These are phyloP conservation scores for Marasmius sp. DNA, from an alignment of 1,284 basidiomycete species.

Conservation along the genomic window DNA sequence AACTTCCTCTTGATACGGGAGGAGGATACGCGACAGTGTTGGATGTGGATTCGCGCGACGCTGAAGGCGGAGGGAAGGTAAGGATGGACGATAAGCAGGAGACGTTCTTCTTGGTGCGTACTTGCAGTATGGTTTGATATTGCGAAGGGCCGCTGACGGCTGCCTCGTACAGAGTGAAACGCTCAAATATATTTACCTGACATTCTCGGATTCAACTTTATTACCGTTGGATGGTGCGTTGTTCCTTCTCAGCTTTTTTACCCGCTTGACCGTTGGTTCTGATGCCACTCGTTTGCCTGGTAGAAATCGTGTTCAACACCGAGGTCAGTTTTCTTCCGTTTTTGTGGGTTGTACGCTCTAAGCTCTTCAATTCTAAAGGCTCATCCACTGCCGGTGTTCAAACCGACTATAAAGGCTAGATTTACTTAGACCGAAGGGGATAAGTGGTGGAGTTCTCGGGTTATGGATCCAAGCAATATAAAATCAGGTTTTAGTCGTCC, in stretches of 20 bases:
- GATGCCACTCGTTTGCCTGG: background rate
- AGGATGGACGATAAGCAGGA: conserved; percentile 72
- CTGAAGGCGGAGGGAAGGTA: conserved; percentile 29
- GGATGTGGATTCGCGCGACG: conserved; percentile 51
- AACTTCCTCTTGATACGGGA: conserved; percentile 33
- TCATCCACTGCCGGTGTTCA: conserved; percentile 28
- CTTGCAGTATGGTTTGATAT: background rate
- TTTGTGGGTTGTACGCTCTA: background rate
- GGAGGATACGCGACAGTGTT: conserved; percentile 74
- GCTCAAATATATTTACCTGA: conserved; percentile 26
- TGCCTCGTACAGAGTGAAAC: conserved; percentile 13
- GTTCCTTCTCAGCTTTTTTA: background rate
- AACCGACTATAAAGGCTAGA: conserved; percentile 14
- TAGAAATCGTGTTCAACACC: conserved; percentile 26
- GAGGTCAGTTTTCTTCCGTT: conserved; percentile 11
- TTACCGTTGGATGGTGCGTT: conserved; percentile 21
- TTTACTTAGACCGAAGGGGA: background rate
- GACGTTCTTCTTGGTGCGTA: conserved; percentile 55
- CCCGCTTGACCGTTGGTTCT: background rate
- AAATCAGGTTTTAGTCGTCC: too few relatives aligned
- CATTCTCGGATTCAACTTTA: conserved; percentile 20
- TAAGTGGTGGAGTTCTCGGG: too few relatives aligned
- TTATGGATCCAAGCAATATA: too few relatives aligned
- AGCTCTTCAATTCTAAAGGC: conserved; percentile 8
- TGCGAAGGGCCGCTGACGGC: background rate